These are phyloP conservation scores for Saccharomycopsis hybrid DNA, from an alignment of 1,139 yeast genomes.

Conservation along the genomic window DNA sequence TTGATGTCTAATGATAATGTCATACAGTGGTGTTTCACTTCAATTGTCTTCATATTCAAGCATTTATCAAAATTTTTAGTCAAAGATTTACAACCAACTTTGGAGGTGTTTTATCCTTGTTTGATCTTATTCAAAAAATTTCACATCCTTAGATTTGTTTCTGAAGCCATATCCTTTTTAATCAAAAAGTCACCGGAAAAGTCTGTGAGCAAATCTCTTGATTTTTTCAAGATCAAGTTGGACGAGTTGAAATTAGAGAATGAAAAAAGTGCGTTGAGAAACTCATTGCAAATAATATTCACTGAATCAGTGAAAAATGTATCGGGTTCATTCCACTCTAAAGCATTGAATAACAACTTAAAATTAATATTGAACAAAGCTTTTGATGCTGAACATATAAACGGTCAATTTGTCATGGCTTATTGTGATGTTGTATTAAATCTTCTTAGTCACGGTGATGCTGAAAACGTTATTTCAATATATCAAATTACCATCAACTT, in stretches of 20 bases:
- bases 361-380: conserved; percentile 31
- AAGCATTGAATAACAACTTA: conserved; percentile 44
- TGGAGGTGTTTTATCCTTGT: conserved; percentile 51
- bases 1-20: conserved; percentile 51
- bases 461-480: conserved; percentile 45
- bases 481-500: conserved; percentile 34
- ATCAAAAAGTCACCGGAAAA: conserved; percentile 59
- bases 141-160: conserved; percentile 74
- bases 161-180: conserved; percentile 84
- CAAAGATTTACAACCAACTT: conserved; percentile 51
- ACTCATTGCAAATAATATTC: conserved; percentile 53
- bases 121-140: conserved; percentile 52
- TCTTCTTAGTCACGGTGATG: conserved; percentile 56
- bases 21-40: conserved; percentile 78
- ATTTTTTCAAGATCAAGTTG: conserved; percentile 46
- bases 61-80: conserved; percentile 64
- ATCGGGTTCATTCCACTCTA: conserved; percentile 68
- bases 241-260: conserved; percentile 33
- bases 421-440: conserved; percentile 54
- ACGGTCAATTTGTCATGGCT: conserved; percentile 32
- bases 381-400: conserved; percentile 22
- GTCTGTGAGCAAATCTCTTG: conserved; percentile 42
- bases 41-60: conserved; percentile 84
- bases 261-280: conserved; percentile 7
- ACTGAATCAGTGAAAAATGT: conserved; percentile 75